Conservation (phyloP, 2,329 filamentous ascomycete genomes). For the Lachnellula cervina region DNA sequence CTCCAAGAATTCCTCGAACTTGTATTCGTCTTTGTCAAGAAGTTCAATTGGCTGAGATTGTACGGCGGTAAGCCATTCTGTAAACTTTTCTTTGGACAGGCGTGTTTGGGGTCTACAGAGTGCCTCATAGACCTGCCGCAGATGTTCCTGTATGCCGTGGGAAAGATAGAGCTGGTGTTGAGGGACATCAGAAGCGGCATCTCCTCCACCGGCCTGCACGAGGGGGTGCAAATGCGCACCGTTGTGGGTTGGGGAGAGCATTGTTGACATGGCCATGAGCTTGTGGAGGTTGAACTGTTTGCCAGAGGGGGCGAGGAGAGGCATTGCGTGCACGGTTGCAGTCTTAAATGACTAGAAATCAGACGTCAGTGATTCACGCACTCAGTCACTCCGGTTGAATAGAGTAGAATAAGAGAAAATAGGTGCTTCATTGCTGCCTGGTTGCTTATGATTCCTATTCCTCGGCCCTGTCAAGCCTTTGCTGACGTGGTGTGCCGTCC, state of each 20-base stretch:
- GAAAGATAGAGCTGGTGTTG: conserved; percentile 38
- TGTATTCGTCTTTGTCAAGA: conserved; percentile 27
- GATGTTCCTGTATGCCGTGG: conserved; percentile 43
- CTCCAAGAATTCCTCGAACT: conserved; percentile 31
- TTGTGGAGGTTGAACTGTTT: conserved; percentile 33
- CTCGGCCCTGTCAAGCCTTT: neutral
- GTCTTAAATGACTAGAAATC: conserved; percentile 11
- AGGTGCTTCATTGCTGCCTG: neutral
- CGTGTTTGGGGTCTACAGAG: conserved; percentile 34
- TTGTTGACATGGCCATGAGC: conserved; percentile 31
- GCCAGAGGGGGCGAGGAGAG: conserved; percentile 22
- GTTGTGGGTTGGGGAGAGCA: conserved; percentile 24
- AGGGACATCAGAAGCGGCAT: conserved; percentile 19
- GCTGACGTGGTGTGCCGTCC: conserved; percentile 5
- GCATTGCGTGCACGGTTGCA: conserved; percentile 11
- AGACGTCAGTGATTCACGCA: conserved; percentile 1
- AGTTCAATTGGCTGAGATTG: conserved; percentile 36
- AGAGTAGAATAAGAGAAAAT: neutral
- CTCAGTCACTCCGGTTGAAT: neutral
- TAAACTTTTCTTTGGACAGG: conserved; percentile 39
- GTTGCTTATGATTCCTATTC: neutral
- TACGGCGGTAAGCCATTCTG: conserved; percentile 43
- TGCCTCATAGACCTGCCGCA: conserved; percentile 44
- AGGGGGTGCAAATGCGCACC: conserved; percentile 19
- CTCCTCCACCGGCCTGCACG: conserved; percentile 23